Evolutionary conservation across 2,329 filamentous ascomycete species (phyloP).

Genomic region (Nemania abortiva): DNA sequence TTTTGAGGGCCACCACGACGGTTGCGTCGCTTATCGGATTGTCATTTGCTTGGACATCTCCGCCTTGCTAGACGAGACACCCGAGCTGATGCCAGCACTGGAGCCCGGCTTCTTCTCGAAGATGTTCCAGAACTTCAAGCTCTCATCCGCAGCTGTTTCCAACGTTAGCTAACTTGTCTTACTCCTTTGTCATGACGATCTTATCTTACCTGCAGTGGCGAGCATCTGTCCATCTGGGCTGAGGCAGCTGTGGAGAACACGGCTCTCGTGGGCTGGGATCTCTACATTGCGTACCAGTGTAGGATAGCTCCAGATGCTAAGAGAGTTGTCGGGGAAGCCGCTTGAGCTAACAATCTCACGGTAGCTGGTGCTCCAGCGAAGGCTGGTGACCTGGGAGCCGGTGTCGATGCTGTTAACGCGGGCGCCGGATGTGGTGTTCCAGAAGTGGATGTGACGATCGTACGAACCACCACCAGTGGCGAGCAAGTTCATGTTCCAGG

Average conservation of each 20-base stretch:
- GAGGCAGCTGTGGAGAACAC: constrained; percentile 95
- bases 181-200: background rate
- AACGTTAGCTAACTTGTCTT: constrained; percentile 47
- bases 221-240: constrained; percentile 98
- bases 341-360: constrained; percentile 98
- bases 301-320: constrained; percentile 99
- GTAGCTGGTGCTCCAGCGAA: constrained; percentile 97
- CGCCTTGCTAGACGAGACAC: constrained; percentile 80
- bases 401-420: constrained; percentile 99
- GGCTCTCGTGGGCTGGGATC: constrained; percentile 96
- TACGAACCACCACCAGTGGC: constrained; percentile 96
- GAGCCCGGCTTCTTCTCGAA: constrained; percentile 97
- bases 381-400: constrained; percentile 94
- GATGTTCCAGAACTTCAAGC: constrained; percentile 99
- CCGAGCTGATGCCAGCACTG: constrained; percentile 71
- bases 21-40: constrained; percentile 70
- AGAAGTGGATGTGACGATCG: constrained; percentile 99
- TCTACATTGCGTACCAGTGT: constrained; percentile 97
- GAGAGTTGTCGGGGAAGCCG: constrained; percentile 98
- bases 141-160: constrained; percentile 84
- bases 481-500: constrained; percentile 97
- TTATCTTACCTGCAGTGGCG: constrained; percentile 81
- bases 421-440: constrained; percentile 98
- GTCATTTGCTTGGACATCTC: constrained; percentile 96
- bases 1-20: constrained; percentile 40